Base-by-base conservation (phyloP, 441 rosid species). In the Corymbia citriodora region DNA sequence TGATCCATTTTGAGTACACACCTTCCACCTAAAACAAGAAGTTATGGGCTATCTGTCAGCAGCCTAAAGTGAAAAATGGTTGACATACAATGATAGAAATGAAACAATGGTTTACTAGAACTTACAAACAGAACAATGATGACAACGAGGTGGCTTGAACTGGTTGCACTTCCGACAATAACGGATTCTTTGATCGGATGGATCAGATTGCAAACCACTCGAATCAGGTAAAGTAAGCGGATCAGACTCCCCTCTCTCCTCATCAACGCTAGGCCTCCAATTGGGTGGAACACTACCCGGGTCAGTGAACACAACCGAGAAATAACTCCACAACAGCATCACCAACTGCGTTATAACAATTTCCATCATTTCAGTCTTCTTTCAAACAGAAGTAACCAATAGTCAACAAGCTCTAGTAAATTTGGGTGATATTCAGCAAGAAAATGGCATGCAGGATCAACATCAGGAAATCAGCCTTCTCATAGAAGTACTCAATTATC, bases 1-100 rank as follows among this genome's bases (percentile, higher is more conserved):
- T 97, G 99, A 83, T 97, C 99, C 99, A 97, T 97, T 93, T 97
- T 97, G 87, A 97, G 95, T 70, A 96, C 95, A 91, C 99, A 97
- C 87, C 97, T 92, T 70, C 97, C 98, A 92, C 99, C 99, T 97
- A 93, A 89, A 92, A 92, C 61, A 89, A 87, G 36, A 31, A 91
- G 90, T 55, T 70, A 45, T 53, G 59, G 82, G 59, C 70, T 68
- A 88, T 48, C 53, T n/a, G 40, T 29, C 36, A 50, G 16, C n/a
- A 81, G 87, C 40, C 19, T 7, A 52, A 87, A 50, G 36, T 88
- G 27, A 23, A 91, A 70, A 90, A 87, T 92, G 45, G 48, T 90
- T 59, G 36, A 63, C 55, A 89, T 21, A 88, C 87, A 49, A 33
- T 4, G 11, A 54, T 48, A 29, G 88, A 86, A 85, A 50, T 7